Conservation (phyloP, 1,139 yeast genomes). For the Ogataea hybrid region DNA sequence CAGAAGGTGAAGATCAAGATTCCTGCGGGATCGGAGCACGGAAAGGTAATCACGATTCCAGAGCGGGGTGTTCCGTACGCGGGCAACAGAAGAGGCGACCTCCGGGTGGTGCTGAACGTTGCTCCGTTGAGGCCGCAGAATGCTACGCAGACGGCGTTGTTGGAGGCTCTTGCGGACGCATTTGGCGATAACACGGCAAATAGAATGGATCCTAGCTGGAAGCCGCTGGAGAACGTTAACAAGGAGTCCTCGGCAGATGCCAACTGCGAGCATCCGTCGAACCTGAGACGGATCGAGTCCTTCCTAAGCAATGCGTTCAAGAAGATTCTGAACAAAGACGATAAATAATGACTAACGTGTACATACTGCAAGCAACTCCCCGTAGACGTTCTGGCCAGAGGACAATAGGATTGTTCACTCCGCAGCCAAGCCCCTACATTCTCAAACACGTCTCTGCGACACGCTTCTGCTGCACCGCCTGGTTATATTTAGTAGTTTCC, state of each 20-base stretch:
- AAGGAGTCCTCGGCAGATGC: slow-evolving; percentile 15
- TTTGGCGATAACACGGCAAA: slow-evolving; percentile 78
- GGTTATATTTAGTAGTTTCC: slow-evolving; percentile 6
- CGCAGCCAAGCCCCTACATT: slow-evolving; percentile 3
- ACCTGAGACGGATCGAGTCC: slow-evolving; percentile 58
- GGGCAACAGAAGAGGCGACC: slow-evolving; percentile 70
- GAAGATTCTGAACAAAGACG: slow-evolving; percentile 33
- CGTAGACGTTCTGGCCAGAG: slow-evolving; percentile 1
- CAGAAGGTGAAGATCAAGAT: slow-evolving; percentile 68
- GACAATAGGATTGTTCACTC: background rate
- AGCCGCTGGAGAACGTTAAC: slow-evolving; percentile 36
- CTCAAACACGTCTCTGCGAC: slow-evolving; percentile 7
- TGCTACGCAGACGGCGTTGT: slow-evolving; percentile 85
- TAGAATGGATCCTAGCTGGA: slow-evolving; percentile 61
- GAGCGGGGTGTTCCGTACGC: slow-evolving; percentile 84
- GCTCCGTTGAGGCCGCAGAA: slow-evolving; percentile 72
- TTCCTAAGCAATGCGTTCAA: slow-evolving; percentile 65
- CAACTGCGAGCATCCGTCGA: slow-evolving; percentile 53
- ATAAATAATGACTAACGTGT: slow-evolving; percentile 14
- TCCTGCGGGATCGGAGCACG: slow-evolving; percentile 84
- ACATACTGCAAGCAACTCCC: slow-evolving; percentile 3
- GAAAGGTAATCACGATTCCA: slow-evolving; percentile 72
- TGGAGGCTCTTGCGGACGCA: slow-evolving; percentile 94
- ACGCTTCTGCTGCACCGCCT: slow-evolving; percentile 7
- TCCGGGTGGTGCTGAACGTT: slow-evolving; percentile 73